Evolutionary conservation across 768 basidiomycete genomes (phyloP).

Genomic region (Gautieria morchelliformis): DNA sequence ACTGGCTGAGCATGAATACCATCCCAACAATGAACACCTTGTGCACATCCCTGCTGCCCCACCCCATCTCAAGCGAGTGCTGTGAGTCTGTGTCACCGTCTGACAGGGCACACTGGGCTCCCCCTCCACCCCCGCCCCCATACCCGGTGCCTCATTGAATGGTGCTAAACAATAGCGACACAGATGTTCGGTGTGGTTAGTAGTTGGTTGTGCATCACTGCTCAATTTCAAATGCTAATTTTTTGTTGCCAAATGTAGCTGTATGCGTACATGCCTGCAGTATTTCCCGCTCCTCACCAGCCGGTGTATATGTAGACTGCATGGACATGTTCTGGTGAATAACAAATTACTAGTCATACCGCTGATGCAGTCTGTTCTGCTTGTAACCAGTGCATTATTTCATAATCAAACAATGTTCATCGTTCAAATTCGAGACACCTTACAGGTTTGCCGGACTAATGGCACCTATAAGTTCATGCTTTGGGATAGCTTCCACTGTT

Average conservation of each 20-base stretch:
- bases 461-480: conserved; percentile 25
- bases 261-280: conserved; percentile 51
- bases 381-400: conserved; percentile 27
- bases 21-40: too few relatives aligned
- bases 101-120: too few relatives aligned
- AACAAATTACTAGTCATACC: conserved; percentile 26
- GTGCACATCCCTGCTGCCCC: too few relatives aligned
- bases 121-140: too few relatives aligned
- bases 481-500: neutral
- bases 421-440: neutral
- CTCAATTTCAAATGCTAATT: too few relatives aligned
- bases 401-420: neutral
- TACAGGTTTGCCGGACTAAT: conserved; percentile 32
- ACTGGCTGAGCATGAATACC: too few relatives aligned
- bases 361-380: conserved; percentile 41
- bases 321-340: neutral
- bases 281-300: conserved; percentile 47
- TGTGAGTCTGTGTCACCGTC: too few relatives aligned
- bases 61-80: too few relatives aligned
- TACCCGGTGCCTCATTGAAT: too few relatives aligned
- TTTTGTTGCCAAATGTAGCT: conserved; percentile 13
- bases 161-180: neutral
- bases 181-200: conserved; percentile 36
- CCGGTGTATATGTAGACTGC: neutral
- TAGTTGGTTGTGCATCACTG: neutral